phyloP scores from a whole-genome alignment of 2,329 filamentous ascomycete genomes.

The Colletotrichum somersetense region DNA sequence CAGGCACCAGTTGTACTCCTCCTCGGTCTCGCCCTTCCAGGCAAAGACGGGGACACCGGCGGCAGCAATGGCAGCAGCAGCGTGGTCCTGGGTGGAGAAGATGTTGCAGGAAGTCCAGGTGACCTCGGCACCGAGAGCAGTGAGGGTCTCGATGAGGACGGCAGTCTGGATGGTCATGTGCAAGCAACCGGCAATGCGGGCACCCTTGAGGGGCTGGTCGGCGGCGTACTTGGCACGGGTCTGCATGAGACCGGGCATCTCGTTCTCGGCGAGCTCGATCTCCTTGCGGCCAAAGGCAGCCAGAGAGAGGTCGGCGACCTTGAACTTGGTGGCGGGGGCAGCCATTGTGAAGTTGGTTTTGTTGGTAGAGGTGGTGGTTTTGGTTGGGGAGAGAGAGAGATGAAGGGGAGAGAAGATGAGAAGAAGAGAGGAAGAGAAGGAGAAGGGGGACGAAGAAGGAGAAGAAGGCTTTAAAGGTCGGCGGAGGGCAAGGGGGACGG shows the following conservation, averaged over 20 bases:
- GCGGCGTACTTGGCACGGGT: constrained; percentile 91
- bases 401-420: constrained; percentile 35
- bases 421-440: constrained; percentile 18
- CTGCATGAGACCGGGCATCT: constrained; percentile 98
- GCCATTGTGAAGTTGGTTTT: constrained; percentile 61
- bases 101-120: constrained; percentile 99
- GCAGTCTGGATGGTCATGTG: constrained; percentile 99
- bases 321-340: constrained; percentile 93
- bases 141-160: constrained; percentile 98
- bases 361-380: constrained; percentile 41
- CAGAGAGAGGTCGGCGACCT: constrained; percentile 98
- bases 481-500: constrained; percentile 33
- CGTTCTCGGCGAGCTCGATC: constrained; percentile 96
- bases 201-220: constrained; percentile 94
- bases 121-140: constrained; percentile 93
- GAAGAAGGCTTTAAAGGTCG: constrained; percentile 38
- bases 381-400: constrained; percentile 28
- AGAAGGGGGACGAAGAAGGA: constrained; percentile 38
- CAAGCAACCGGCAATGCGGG: constrained; percentile 96
- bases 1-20: constrained; percentile 99
- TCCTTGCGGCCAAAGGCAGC: constrained; percentile 99
- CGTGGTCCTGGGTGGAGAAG: constrained; percentile 99
- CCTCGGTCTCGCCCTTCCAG: constrained; percentile 94
- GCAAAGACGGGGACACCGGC: constrained; percentile 87
- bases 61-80: constrained; percentile 96